Evolutionary conservation across 2,329 filamentous ascomycete species (phyloP), one percentile per base, ranked within the genome.

Genomic region (Grosmannia penicillata): DNA sequence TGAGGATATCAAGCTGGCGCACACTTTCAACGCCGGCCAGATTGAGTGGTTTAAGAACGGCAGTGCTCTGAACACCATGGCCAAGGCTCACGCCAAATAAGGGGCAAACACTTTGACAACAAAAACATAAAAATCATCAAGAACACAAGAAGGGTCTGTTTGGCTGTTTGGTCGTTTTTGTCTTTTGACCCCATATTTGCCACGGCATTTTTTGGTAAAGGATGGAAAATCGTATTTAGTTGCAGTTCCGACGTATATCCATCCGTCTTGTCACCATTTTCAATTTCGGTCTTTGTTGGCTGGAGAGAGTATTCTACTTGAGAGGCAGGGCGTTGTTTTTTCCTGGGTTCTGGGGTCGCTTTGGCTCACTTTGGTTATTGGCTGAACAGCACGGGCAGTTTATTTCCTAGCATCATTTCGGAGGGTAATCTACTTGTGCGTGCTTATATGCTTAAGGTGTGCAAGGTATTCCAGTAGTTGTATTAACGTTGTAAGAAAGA

Each of bases 21-120:
- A 98, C 70, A 98, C 91, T 48, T 98, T 94, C 79, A 98, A 98
- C 73, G 85, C 85, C 60, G 77, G 82, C 51, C 91, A 98, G 70
- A 81, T 98, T 47, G 82, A 95, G 68, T 98, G 91, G 91, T 98
- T 98, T 76, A 87, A 86, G 74, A 93, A 96, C 62, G 91, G 91
- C 50, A 87, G 80, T 56, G 91, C 91, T 40, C 72, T 98, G 49
- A 98, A 98, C 78, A 95, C 87, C 53, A 98, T 98, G 89, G 87
- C 89, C 50, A 93, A 91, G 77, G 26, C 36, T 10, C 42, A 44
- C 29, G 15, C 28, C 25, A 35, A 37, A 19, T 33, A 36, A 30
- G 11, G 8, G 36, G 10, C 15, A 23, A 32, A 13, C 6, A 11
- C 13, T 15, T 13, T 14, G 10, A 22, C 11, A 17, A 15, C 24